Conservation (phyloP, 345 rosid genomes). For the Heritiera littoralis region DNA sequence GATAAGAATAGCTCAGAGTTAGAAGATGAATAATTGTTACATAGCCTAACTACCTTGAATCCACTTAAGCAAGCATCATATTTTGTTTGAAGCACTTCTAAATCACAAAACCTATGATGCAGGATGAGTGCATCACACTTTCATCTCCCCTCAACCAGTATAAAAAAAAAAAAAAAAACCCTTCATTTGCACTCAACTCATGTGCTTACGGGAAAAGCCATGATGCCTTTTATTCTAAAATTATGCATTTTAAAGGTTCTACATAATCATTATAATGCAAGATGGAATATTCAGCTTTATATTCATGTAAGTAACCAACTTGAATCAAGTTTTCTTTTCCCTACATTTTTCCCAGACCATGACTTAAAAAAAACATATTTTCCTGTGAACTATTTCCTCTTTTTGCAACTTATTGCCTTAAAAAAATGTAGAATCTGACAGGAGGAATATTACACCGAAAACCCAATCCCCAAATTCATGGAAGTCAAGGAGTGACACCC, state of each 20-base stretch:
- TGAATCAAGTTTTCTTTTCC: neutral
- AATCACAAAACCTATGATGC: neutral
- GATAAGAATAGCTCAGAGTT: neutral
- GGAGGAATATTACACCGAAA: neutral
- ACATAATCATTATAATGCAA: neutral
- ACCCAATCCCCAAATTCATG: neutral
- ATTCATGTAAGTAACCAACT: neutral
- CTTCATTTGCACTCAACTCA: constrained; percentile 2
- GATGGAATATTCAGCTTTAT: constrained; percentile 5
- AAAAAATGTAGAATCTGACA: neutral
- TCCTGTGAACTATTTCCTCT: neutral
- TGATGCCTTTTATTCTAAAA: neutral
- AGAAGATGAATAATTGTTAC: neutral
- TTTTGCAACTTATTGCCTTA: neutral
- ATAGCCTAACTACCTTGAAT: neutral
- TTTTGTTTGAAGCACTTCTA: constrained; percentile 12
- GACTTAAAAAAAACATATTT: neutral
- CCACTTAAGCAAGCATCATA: neutral
- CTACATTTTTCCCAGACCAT: neutral
- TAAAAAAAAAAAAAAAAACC: neutral
- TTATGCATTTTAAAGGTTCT: neutral
- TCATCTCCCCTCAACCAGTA: neutral
- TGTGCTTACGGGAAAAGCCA: neutral
- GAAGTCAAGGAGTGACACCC: neutral
- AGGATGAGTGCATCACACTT: neutral